Evolutionary conservation across 129 eudicot genomes (phyloP).

Genomic region (Artemisia argyi): DNA sequence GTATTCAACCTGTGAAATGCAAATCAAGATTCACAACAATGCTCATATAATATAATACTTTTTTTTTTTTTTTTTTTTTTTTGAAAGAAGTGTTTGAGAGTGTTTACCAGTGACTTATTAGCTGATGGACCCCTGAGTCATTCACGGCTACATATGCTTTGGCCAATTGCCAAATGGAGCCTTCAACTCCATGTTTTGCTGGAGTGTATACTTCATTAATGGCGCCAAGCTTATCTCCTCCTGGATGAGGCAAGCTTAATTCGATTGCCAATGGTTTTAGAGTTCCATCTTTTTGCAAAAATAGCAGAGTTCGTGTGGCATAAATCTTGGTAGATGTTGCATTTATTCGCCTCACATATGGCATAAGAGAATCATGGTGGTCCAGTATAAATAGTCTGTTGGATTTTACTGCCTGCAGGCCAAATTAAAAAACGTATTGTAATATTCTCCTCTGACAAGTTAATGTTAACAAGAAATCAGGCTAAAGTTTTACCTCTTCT

Average conservation of each 20-base stretch:
- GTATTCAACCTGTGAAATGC: constrained; percentile 54
- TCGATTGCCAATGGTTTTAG: constrained; percentile 61
- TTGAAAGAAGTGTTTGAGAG: not conserved
- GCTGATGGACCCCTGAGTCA: constrained; percentile 62
- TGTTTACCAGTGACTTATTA: constrained; percentile 49
- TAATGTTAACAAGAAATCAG: not conserved
- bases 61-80: no score
- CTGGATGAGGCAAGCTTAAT: constrained; percentile 51
- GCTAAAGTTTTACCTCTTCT: constrained; percentile 35
- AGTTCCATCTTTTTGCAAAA: constrained; percentile 43
- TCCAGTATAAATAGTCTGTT: constrained; percentile 48
- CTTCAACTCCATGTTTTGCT: constrained; percentile 37
- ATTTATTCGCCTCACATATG: constrained; percentile 50
- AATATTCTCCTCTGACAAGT: not conserved
- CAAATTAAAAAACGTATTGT: not conserved
- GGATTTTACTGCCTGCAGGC: constrained; percentile 42
- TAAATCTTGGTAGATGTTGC: constrained; percentile 44
- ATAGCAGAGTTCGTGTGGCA: constrained; percentile 58
- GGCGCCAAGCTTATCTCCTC: constrained; percentile 31
- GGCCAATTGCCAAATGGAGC: constrained; percentile 58
- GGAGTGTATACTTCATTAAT: constrained; percentile 48
- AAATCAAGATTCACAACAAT: not conserved
- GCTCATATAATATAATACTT: not conserved
- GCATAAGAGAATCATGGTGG: constrained; percentile 52
- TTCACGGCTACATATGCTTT: constrained; percentile 58